Percentiles rank a stretch among this genome's conserved stretches.
These are phyloP conservation scores for Aspergillus sp. DNA, from an alignment of 2,329 filamentous ascomycete species.

Conservation along the genomic window DNA sequence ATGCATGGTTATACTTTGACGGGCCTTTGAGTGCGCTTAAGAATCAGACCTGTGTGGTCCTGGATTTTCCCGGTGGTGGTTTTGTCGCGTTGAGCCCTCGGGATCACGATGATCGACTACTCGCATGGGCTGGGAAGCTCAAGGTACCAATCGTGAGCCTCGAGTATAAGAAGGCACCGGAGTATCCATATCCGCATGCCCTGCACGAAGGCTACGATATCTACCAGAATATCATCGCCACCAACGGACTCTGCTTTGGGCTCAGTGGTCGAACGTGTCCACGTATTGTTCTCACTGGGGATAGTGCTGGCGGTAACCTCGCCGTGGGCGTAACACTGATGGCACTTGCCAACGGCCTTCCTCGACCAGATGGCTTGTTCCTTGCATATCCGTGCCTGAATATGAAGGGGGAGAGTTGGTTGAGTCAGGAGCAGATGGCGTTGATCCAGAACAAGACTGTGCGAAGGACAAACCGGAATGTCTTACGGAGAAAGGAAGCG, in stretches of 20 bases:
- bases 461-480: slow-evolving; percentile 68
- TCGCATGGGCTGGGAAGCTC: slow-evolving; percentile 84
- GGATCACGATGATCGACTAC: slow-evolving; percentile 86
- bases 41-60: slow-evolving; percentile 67
- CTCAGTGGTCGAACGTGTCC: slow-evolving; percentile 60
- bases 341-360: slow-evolving; percentile 60
- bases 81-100: slow-evolving; percentile 97
- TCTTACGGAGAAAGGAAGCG: slow-evolving; percentile 77
- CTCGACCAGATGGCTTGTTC: slow-evolving; percentile 71
- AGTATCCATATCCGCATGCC: slow-evolving; percentile 77
- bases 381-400: slow-evolving; percentile 86
- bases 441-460: slow-evolving; percentile 77
- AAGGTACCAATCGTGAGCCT: slow-evolving; percentile 84
- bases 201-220: slow-evolving; percentile 84
- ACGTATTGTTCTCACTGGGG: slow-evolving; percentile 66
- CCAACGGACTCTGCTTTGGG: slow-evolving; percentile 67
- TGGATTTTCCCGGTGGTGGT: slow-evolving; percentile 89
- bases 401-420: slow-evolving; percentile 98
- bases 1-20: slow-evolving; percentile 90
- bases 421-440: slow-evolving; percentile 96
- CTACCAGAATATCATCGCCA: slow-evolving; percentile 66
- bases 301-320: slow-evolving; percentile 77
- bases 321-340: slow-evolving; percentile 77
- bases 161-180: slow-evolving; percentile 83
- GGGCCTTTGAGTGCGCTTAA: slow-evolving; percentile 72